phyloP scores from a whole-genome alignment of 2,329 filamentous ascomycete genomes.

The Fusarium sp. region DNA sequence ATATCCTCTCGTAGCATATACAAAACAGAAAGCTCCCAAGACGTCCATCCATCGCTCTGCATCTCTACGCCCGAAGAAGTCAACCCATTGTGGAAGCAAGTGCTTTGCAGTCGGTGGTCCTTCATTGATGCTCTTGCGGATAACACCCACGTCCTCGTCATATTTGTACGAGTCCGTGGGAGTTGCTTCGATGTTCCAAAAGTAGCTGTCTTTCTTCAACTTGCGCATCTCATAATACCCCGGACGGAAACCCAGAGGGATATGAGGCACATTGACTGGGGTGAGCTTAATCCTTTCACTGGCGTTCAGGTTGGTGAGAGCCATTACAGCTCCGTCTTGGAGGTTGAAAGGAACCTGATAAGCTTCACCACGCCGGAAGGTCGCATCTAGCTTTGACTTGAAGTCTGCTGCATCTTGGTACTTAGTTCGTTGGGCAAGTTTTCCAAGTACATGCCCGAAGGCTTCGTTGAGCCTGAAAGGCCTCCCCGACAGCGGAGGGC shows the following conservation, averaged over 20 bases:
- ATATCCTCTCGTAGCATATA: conserved; percentile 69
- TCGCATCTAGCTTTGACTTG: conserved; percentile 67
- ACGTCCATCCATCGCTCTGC: conserved; percentile 70
- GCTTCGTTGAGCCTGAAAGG: conserved; percentile 71
- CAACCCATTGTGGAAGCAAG: conserved; percentile 76
- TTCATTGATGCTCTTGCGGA: conserved; percentile 47
- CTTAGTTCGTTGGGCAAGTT: conserved; percentile 63
- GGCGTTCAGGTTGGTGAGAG: conserved; percentile 71
- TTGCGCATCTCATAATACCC: conserved; percentile 76
- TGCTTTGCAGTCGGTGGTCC: conserved; percentile 54
- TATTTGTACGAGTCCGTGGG: conserved; percentile 72
- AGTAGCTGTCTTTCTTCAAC: conserved; percentile 72
- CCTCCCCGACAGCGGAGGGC: conserved; percentile 65
- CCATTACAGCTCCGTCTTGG: conserved; percentile 72
- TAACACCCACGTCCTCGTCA: conserved; percentile 58
- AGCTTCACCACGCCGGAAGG: conserved; percentile 56
- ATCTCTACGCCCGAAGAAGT: conserved; percentile 70
- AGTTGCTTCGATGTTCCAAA: conserved; percentile 67
- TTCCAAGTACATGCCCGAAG: conserved; percentile 65
- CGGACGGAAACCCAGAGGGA: conserved; percentile 76
- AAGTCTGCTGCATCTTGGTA: conserved; percentile 66
- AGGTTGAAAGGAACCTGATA: conserved; percentile 65
- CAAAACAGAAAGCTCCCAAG: conserved; percentile 68
- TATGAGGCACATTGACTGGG: conserved; percentile 64
- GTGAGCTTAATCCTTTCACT: conserved; percentile 64